A percentile compares a stretch with the other conserved stretches of the same genome.
Conservation (phyloP, 1,284 basidiomycete genomes). For the Butyriboletus regius region DNA sequence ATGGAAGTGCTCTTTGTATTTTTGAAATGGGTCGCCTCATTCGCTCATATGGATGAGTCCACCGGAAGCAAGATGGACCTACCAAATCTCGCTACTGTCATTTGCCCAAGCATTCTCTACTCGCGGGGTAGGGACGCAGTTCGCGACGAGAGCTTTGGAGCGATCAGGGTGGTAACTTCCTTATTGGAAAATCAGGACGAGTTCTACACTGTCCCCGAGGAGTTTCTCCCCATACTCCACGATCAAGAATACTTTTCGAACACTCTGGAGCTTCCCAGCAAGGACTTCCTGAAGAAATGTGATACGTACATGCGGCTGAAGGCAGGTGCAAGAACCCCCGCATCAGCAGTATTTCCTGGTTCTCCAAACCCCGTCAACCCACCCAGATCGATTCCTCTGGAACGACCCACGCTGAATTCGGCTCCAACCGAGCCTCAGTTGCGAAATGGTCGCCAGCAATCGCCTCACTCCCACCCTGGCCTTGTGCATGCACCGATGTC, state of each 20-base stretch:
- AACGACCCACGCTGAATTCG: slow-evolving; percentile 33
- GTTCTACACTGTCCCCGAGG: slow-evolving; percentile 81
- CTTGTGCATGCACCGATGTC: slow-evolving; percentile 40
- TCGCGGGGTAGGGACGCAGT: slow-evolving; percentile 80
- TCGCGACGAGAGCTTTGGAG: slow-evolving; percentile 88
- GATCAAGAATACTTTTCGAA: slow-evolving; percentile 82
- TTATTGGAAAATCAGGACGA: slow-evolving; percentile 92
- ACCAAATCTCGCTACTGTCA: slow-evolving; percentile 93
- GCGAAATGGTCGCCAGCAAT: slow-evolving; percentile 43
- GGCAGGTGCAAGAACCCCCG: slow-evolving; percentile 39
- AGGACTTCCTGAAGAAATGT: slow-evolving; percentile 86
- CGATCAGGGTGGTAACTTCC: slow-evolving; percentile 77
- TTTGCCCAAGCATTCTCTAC: slow-evolving; percentile 90
- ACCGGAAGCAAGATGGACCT: slow-evolving; percentile 99
- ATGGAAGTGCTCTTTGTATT: slow-evolving; percentile 98
- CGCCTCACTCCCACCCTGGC: slow-evolving; percentile 36
- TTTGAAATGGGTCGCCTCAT: slow-evolving; percentile 98
- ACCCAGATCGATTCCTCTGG: slow-evolving; percentile 27
- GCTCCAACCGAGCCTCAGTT: slow-evolving; percentile 36
- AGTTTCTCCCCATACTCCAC: slow-evolving; percentile 72
- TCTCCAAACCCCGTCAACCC: slow-evolving; percentile 26
- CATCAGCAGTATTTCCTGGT: slow-evolving; percentile 31
- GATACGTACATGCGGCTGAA: slow-evolving; percentile 64
- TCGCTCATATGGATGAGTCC: slow-evolving; percentile 95
- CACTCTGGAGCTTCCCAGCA: slow-evolving; percentile 74